Evolutionary conservation across 352 stramenopile genomes (phyloP), one percentile per base, ranked within the genome.

Genomic region (Aphanomyces cochlioides): DNA sequence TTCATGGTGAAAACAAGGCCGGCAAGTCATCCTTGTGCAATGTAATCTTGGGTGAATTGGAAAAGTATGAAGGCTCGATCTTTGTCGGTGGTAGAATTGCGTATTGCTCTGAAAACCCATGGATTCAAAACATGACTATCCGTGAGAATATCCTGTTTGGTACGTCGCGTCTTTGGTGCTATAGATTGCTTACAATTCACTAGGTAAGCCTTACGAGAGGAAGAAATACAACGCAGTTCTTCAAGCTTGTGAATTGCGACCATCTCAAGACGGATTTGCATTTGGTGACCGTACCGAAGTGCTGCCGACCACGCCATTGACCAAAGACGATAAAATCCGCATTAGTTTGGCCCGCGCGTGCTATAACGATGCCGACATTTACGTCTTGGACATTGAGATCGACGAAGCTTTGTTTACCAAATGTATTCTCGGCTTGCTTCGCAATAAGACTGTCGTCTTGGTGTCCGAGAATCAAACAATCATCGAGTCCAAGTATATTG

Each of bases 141-240:
- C 68, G 77, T 10, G 84, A 95, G 5, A 97, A 96, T 72, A 96
- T 96, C 72, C 67, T 96, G 2, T 96, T 96, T 73, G 86, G 54
- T 61, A 40, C 50, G 45, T 15, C 45, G 45, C 13, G 13, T 53
- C 13, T 1, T 15, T 53, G 45, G n/a, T 53, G 45, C 45, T 53
- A 2, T 53, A 53, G n/a, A 38, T 61, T 19, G 13, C n/a, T 17
- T 39, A 40, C 43, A 37, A 12, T 58, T 58, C 7, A 58, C 36
- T 61, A 61, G 54, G 88, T n/a, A 73, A 77, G 28, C 70, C 75
- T 12, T 89, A 78, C 39, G 80, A 95, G 36, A 67, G 90, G 50
- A 74, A 74, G 37, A 79, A 77, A 39, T 95, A 93, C 64, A 13
- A 47, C n/a, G 36, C 47, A 17, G 66, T 77, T 15, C 38, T 79